Evolutionary conservation across 768 basidiomycete genomes (phyloP).

Genomic region (Neoboletus magnificus): DNA sequence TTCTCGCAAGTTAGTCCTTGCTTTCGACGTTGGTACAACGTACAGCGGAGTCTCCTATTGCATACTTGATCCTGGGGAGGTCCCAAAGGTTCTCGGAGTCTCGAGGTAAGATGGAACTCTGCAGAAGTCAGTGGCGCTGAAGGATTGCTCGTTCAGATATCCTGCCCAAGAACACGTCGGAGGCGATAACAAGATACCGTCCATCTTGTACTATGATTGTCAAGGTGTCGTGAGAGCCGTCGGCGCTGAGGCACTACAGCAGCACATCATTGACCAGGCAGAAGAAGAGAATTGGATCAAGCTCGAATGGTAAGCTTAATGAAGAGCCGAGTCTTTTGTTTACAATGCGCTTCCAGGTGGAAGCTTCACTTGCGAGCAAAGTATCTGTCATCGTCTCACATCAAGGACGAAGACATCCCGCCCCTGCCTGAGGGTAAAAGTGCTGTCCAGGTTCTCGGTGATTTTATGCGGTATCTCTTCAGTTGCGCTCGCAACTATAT

Average conservation of each 20-base stretch:
- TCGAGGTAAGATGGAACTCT: slow-evolving; percentile 19
- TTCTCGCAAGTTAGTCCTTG: slow-evolving; percentile 40
- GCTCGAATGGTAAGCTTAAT: slow-evolving; percentile 36
- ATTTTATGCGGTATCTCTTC: slow-evolving; percentile 31
- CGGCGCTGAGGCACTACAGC: slow-evolving; percentile 41
- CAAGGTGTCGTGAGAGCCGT: slow-evolving; percentile 38
- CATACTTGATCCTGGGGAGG: slow-evolving; percentile 35
- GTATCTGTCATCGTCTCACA: slow-evolving; percentile 20
- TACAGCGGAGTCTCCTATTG: slow-evolving; percentile 40
- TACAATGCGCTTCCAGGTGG: slow-evolving; percentile 20
- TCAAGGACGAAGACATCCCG: slow-evolving; percentile 18
- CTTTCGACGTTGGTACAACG: slow-evolving; percentile 45
- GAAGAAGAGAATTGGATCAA: slow-evolving; percentile 37
- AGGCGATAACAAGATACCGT: slow-evolving; percentile 48
- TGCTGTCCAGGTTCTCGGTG: slow-evolving; percentile 20
- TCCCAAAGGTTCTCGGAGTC: slow-evolving; percentile 29
- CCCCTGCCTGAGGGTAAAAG: slow-evolving; percentile 22
- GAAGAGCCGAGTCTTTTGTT: background rate
- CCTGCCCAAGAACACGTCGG: slow-evolving; percentile 46
- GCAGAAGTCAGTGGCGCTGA: background rate
- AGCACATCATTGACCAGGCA: slow-evolving; percentile 35
- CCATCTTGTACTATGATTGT: slow-evolving; percentile 45
- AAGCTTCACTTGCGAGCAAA: slow-evolving; percentile 36
- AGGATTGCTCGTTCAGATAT: slow-evolving; percentile 29
- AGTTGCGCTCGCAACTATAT: slow-evolving; percentile 21